A percentile compares a stretch with the other conserved stretches of the same genome.
Conservation (phyloP, 2,329 filamentous ascomycete species). For the Apiospora koreana region DNA sequence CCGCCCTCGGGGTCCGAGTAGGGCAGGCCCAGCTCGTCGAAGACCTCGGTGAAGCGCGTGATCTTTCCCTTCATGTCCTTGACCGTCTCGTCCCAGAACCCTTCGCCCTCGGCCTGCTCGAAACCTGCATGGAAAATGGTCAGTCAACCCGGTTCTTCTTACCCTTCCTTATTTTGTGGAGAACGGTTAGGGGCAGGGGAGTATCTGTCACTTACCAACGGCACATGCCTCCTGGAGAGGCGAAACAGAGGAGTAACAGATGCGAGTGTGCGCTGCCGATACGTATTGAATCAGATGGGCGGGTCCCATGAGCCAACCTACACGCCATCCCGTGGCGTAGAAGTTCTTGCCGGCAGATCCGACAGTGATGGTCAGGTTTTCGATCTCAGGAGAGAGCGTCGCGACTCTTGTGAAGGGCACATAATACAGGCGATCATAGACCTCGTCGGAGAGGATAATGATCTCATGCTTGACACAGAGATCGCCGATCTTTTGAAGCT, state of each 20-base stretch:
- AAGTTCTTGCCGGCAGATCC: slow-evolving; percentile 98
- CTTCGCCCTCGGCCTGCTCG: slow-evolving; percentile 79
- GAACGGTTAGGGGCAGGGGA: no score
- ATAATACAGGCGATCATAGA: slow-evolving; percentile 95
- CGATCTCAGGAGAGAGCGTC: slow-evolving; percentile 87
- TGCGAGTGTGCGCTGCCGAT: slow-evolving; percentile 88
- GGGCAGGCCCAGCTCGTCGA: slow-evolving; percentile 72
- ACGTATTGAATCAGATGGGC: slow-evolving; percentile 89
- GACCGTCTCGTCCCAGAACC: slow-evolving; percentile 86
- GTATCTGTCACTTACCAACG: slow-evolving; percentile 53
- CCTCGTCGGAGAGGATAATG: slow-evolving; percentile 88
- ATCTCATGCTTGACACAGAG: slow-evolving; percentile 91
- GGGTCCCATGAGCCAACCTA: slow-evolving; percentile 90
- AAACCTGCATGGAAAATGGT: slow-evolving; percentile 53
- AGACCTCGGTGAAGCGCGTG: slow-evolving; percentile 80
- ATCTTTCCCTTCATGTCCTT: slow-evolving; percentile 89
- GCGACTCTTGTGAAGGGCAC: slow-evolving; percentile 92
- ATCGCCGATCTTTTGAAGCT: slow-evolving; percentile 82
- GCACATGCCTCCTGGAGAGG: slow-evolving; percentile 93
- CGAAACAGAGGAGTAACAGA: slow-evolving; percentile 93
- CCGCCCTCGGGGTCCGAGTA: slow-evolving; percentile 95
- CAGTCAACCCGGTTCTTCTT: not conserved
- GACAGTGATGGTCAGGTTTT: slow-evolving; percentile 85
- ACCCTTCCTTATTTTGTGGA: not conserved
- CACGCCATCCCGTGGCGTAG: slow-evolving; percentile 95